Base-by-base conservation (phyloP, 495 filamentous ascomycete genomes). In the Chaetomium fimeti region DNA sequence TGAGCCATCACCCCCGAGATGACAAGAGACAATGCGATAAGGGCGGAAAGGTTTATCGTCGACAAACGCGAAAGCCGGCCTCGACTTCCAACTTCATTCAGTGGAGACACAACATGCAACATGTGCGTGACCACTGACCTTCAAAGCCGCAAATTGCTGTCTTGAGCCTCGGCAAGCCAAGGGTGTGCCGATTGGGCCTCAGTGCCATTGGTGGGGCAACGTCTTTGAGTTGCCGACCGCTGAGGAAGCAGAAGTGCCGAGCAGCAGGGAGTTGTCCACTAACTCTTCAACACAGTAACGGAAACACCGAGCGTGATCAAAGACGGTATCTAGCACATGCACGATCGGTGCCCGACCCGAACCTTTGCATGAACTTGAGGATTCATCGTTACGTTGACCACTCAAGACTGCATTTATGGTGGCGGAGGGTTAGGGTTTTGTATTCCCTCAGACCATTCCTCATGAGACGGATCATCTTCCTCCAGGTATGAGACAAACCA, bases 151-250 rank as follows among this genome's bases (percentile, higher is more conserved):
- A 55, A 62, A 55, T 55, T 62, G 51, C 38, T 62, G 60, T 36
- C 45, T 40, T 61, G 63, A 61, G 61, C 62, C 61, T 67, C 61
- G 65, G 61, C 61, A 36, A 61, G 56, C 42, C 27, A n/a, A 47
- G 24, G 55, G 52, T 38, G 20, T 54, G 60, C 60, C 60, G 60
- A 62, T 38, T 54, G 48, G 60, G 47, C 16, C 48, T 22, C 16
- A 42, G 22, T 16, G 60, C 1, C 12, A 40, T 13, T 6, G 32
- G 59, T 61, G 59, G 59, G 47, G 28, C 8, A 53, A 27, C 45
- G 45, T 9, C 15, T 60, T 43, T 38, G 49, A 36, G 57, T 2
- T n/a, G 36, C 13, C 20, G 11, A 24, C 24, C 38, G 4, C 5
- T 15, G n/a, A 15, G 15, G 9, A 15, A 40, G 13, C 38, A 54